A percentile compares a stretch with the other conserved stretches of the same genome.
phyloP scores from a whole-genome alignment of 1,139 yeast species.

The Scheffersomyces segobiensis region DNA sequence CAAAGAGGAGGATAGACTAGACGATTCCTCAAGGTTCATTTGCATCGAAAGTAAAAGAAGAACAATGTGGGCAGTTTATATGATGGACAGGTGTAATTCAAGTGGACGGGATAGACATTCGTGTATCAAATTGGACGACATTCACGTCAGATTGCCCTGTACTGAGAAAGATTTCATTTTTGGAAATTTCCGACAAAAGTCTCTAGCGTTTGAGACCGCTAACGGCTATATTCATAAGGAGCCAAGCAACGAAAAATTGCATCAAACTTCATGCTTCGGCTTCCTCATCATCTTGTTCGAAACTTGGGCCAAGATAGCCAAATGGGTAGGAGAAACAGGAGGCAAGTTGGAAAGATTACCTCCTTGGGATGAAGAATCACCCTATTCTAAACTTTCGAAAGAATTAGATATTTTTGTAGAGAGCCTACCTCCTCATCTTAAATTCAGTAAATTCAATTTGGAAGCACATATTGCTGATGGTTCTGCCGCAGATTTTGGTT shows the following conservation, averaged over 20 bases:
- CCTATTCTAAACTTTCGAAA: slow-evolving; percentile 20
- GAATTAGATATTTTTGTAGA: slow-evolving; percentile 21
- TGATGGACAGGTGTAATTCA: slow-evolving; percentile 45
- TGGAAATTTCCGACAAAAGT: slow-evolving; percentile 15
- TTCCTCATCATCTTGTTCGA: slow-evolving; percentile 31
- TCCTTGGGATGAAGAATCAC: slow-evolving; percentile 28
- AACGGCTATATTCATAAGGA: slow-evolving; percentile 9
- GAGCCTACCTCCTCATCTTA: slow-evolving; percentile 23
- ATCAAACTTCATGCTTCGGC: slow-evolving; percentile 20
- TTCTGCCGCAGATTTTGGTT: slow-evolving; percentile 36
- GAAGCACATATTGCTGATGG: slow-evolving; percentile 32
- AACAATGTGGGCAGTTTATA: slow-evolving; percentile 41
- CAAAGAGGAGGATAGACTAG: slow-evolving; percentile 12
- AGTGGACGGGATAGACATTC: slow-evolving; percentile 36
- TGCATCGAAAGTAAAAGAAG: slow-evolving; percentile 31
- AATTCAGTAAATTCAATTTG: slow-evolving; percentile 25
- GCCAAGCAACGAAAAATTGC: slow-evolving; percentile 3
- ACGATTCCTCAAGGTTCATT: slow-evolving; percentile 15
- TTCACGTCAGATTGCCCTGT: slow-evolving; percentile 23
- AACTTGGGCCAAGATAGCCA: slow-evolving; percentile 32
- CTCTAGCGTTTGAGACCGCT: slow-evolving; percentile 16
- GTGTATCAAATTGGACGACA: slow-evolving; percentile 28
- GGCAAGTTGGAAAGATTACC: slow-evolving; percentile 26
- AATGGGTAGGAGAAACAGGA: slow-evolving; percentile 35
- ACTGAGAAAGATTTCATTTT: slow-evolving; percentile 25